Conservation (phyloP, 2,329 filamentous ascomycete genomes). For the Neocucurbitaria cava region DNA sequence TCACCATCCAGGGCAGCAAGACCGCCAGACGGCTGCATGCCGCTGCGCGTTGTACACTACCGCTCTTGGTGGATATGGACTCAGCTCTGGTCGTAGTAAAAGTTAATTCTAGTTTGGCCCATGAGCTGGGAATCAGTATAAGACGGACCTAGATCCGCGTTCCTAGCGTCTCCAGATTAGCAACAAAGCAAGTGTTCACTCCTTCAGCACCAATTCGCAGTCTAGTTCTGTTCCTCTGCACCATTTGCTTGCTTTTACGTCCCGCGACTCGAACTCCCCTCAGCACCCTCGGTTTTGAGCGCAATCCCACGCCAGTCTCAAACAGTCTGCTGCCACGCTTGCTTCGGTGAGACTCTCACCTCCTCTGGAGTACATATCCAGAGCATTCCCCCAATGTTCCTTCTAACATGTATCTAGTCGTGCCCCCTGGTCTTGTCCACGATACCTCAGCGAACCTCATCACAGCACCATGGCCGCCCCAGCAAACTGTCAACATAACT, state of each 20-base stretch:
- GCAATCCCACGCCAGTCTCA: constrained; percentile 33
- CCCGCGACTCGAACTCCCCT: constrained; percentile 39
- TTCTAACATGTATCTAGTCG: constrained; percentile 33
- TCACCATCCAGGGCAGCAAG: constrained; percentile 27
- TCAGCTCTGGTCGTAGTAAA: constrained; percentile 29
- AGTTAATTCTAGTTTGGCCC: constrained; percentile 30
- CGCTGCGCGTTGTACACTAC: constrained; percentile 37
- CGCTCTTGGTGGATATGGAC: constrained; percentile 28
- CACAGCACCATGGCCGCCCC: constrained; percentile 54
- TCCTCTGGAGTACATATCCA: constrained; percentile 34
- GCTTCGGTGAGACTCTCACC: constrained; percentile 28
- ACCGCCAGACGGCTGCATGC: constrained; percentile 35
- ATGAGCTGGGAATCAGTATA: constrained; percentile 38
- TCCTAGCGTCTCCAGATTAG: constrained; percentile 33
- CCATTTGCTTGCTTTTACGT: constrained; percentile 44
- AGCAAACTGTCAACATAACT: constrained; percentile 56
- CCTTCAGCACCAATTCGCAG: constrained; percentile 23
- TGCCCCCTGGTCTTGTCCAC: constrained; percentile 8
- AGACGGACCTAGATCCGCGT: constrained; percentile 43
- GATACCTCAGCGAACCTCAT: constrained; percentile 5
- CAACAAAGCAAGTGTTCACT: constrained; percentile 27
- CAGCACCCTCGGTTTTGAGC: constrained; percentile 32
- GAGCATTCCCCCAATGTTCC: constrained; percentile 17
- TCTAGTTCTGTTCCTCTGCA: constrained; percentile 27
- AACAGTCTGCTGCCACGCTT: constrained; percentile 26